These are phyloP conservation scores for Amanita fuliginea DNA, from an alignment of 768 basidiomycete species.

Conservation along the genomic window DNA sequence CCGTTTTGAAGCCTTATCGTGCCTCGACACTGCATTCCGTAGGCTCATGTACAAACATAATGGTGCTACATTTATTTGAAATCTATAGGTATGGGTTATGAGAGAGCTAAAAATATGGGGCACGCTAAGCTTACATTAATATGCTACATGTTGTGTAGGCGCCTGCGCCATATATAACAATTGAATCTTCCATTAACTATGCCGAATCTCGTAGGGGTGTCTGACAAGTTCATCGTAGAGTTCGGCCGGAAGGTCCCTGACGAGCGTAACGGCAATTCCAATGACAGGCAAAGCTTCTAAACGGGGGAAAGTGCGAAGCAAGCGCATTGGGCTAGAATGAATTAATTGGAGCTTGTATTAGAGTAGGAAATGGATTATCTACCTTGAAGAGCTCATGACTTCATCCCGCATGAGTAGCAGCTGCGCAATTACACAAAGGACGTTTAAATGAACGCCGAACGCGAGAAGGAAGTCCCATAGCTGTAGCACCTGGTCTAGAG, in stretches of 20 bases:
- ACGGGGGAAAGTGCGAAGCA: constrained; percentile 88
- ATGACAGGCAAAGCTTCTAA: constrained; percentile 81
- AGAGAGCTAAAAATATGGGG: too few relatives aligned
- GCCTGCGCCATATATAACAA: constrained; percentile 6
- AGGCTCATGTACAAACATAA: too few relatives aligned
- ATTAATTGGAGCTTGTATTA: neutral
- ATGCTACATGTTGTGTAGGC: constrained; percentile 3
- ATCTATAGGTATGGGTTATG: too few relatives aligned
- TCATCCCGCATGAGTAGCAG: constrained; percentile 82
- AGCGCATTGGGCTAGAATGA: constrained; percentile 73
- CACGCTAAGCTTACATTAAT: constrained; percentile 1
- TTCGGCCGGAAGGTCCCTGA: constrained; percentile 80
- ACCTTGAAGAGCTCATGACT: constrained; percentile 84
- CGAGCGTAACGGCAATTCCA: constrained; percentile 87
- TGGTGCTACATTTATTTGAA: too few relatives aligned
- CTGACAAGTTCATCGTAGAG: constrained; percentile 83
- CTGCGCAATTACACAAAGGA: constrained; percentile 95
- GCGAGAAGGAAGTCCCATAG: constrained; percentile 97
- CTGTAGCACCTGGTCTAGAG: constrained; percentile 86
- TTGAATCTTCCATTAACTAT: constrained; percentile 8
- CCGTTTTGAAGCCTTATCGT: too few relatives aligned
- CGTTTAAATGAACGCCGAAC: constrained; percentile 93
- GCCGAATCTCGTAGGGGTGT: constrained; percentile 63
- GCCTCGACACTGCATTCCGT: too few relatives aligned
- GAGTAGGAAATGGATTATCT: constrained; percentile 11